Evolutionary conservation across 441 rosid genomes (phyloP), one percentile per base, ranked within the genome.

Genomic region (Melianthus villosus): DNA sequence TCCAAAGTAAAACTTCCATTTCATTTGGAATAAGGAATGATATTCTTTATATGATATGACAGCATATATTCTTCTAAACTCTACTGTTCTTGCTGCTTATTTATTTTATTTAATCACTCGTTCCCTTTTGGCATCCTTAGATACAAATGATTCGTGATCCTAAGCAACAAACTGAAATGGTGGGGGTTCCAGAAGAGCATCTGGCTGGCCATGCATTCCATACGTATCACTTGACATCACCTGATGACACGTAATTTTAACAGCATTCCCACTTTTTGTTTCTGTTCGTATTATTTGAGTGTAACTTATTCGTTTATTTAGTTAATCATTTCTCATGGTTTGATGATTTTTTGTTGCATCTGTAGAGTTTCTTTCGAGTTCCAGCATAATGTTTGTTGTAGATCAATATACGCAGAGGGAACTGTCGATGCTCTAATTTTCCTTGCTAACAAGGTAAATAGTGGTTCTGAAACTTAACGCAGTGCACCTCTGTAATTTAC

Each of bases 341-440:
- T n/a, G n/a, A n/a, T n/a, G n/a, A n/a, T n/a, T n/a, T n/a, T n/a
- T n/a, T n/a, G n/a, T n/a, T n/a, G n/a, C n/a, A n/a, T n/a, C 9
- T 26, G 63, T 71, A 87, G 93, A 34, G 97, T 87, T 35, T 83
- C 95, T 4, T 78, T 87, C 12, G 93, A 87, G 70, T 83, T 83
- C 66, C 97, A 83, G 57, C 95, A 87, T 54, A 87, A 80, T 40
- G 93, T 83, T 23, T 80, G 97, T n/a, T 93, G 97, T 16, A 60
- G 97, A 64, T 83, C 95, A 5, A 76, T 80, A 53, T 87, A 87
- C 7, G 91, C 93, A 1, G 87, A 87, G 71, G 95, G 95, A 38
- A 76, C 95, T n/a, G 66, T 87, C 13, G 95, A 83, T 59, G 91
- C 93, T 2, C 58, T 73, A 26, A 62, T 87, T 40, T 83, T 83